These are phyloP conservation scores for Trichoderma sp. DNA, from an alignment of 2,329 filamentous ascomycete genomes.

Conservation along the genomic window DNA sequence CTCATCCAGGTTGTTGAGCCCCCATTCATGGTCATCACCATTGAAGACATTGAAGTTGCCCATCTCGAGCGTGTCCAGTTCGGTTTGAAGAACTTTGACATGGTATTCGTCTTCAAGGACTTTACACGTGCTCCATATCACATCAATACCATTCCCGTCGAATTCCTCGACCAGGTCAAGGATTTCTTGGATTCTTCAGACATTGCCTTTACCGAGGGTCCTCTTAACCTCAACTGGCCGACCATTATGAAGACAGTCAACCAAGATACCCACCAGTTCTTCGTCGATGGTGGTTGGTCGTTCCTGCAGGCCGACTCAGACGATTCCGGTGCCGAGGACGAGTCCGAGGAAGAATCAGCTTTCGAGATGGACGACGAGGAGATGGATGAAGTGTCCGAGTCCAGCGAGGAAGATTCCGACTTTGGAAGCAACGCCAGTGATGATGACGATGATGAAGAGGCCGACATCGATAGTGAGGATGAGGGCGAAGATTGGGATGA, in stretches of 20 bases:
- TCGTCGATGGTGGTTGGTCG: slow-evolving; percentile 89
- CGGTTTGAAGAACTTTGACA: slow-evolving; percentile 97
- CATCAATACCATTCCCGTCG: slow-evolving; percentile 97
- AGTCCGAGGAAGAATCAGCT: slow-evolving; percentile 85
- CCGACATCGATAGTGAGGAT: slow-evolving; percentile 65
- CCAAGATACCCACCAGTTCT: slow-evolving; percentile 91
- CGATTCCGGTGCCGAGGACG: slow-evolving; percentile 71
- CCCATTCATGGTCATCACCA: slow-evolving; percentile 91
- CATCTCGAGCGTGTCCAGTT: slow-evolving; percentile 96
- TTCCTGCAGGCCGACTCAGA: slow-evolving; percentile 89
- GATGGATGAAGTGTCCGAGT: slow-evolving; percentile 75
- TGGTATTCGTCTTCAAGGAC: slow-evolving; percentile 98
- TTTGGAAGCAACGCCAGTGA: slow-evolving; percentile 87
- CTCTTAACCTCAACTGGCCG: slow-evolving; percentile 96
- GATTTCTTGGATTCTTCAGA: slow-evolving; percentile 97
- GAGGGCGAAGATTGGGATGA: slow-evolving; percentile 93
- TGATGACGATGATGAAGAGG: slow-evolving; percentile 77
- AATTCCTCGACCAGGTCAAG: slow-evolving; percentile 91
- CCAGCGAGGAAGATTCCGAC: slow-evolving; percentile 80
- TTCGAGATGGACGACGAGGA: slow-evolving; percentile 91
- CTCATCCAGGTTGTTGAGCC: slow-evolving; percentile 95
- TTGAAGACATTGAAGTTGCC: slow-evolving; percentile 93
- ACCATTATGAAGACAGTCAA: slow-evolving; percentile 99
- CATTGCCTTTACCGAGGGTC: slow-evolving; percentile 90
- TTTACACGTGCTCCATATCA: slow-evolving; percentile 87